A percentile compares a stretch with the other conserved stretches of the same genome.
These are phyloP conservation scores for Friedmanniomyces simplex DNA, from an alignment of 495 filamentous ascomycete species.

Conservation along the genomic window DNA sequence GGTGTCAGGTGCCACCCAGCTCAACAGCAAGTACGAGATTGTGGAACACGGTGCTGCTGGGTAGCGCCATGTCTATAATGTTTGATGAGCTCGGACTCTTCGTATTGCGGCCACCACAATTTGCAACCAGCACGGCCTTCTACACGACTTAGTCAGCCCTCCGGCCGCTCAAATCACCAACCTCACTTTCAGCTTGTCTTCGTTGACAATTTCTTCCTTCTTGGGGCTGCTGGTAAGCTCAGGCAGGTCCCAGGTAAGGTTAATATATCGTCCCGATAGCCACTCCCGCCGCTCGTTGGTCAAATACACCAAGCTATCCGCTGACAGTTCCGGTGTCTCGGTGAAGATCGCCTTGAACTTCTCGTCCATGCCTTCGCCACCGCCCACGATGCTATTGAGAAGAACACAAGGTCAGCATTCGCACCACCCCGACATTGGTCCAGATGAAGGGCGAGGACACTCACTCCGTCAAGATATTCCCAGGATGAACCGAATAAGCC, in stretches of 20 bases:
- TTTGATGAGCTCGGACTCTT: background rate
- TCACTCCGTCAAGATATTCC: constrained; percentile 34
- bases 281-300: constrained; percentile 16
- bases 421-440: no score
- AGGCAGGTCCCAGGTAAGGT: constrained; percentile 13
- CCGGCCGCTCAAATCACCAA: background rate
- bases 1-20: background rate
- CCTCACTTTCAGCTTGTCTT: constrained; percentile 14
- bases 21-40: background rate
- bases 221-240: constrained; percentile 5
- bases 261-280: constrained; percentile 17
- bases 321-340: constrained; percentile 33
- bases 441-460: no score
- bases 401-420: background rate
- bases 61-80: background rate
- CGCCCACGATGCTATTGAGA: constrained; percentile 20
- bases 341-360: constrained; percentile 2
- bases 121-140: background rate
- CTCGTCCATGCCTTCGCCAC: constrained; percentile 5
- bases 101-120: background rate
- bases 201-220: constrained; percentile 13
- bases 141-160: background rate
- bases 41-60: constrained; percentile 2
- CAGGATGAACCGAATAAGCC: constrained; percentile 41
- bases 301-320: constrained; percentile 25